Conservation (phyloP, 2,329 filamentous ascomycete genomes). For the Ascochyta rabiei region DNA sequence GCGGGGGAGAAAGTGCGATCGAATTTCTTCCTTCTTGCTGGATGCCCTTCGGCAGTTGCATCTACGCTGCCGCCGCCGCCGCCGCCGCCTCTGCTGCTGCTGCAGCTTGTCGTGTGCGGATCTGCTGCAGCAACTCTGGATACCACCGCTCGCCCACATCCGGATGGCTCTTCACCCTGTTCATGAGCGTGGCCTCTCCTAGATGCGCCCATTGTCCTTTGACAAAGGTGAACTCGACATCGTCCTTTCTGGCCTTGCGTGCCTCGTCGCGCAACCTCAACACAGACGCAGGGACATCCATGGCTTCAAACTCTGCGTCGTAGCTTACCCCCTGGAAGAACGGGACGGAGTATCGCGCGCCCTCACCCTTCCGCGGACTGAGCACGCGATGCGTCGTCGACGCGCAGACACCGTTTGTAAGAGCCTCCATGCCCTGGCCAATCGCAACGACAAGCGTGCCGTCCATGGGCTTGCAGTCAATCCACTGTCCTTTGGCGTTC, state of each 20-base stretch:
- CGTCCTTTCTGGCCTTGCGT: slow-evolving; percentile 64
- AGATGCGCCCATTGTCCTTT: slow-evolving; percentile 69
- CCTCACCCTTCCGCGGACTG: slow-evolving; percentile 71
- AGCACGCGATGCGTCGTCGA: slow-evolving; percentile 83
- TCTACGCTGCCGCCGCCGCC: slow-evolving; percentile 10
- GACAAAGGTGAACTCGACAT: slow-evolving; percentile 86
- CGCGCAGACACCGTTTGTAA: slow-evolving; percentile 82
- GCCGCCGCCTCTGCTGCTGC: slow-evolving; percentile 16
- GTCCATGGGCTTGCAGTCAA: slow-evolving; percentile 77
- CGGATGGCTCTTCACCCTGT: slow-evolving; percentile 83
- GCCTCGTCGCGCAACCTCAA: slow-evolving; percentile 66
- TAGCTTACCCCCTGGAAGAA: slow-evolving; percentile 89
- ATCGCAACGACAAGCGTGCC: slow-evolving; percentile 87
- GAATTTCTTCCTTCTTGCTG: slow-evolving; percentile 1
- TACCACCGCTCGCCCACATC: slow-evolving; percentile 82
- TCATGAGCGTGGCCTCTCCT: slow-evolving; percentile 83
- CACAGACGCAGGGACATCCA: slow-evolving; percentile 71
- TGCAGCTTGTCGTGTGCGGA: slow-evolving; percentile 50
- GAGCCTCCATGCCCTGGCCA: slow-evolving; percentile 83
- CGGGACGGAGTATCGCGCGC: slow-evolving; percentile 78
- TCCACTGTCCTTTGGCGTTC: slow-evolving; percentile 78
- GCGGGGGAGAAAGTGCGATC: neutral
- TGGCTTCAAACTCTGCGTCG: slow-evolving; percentile 78
- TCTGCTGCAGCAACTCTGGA: slow-evolving; percentile 51
- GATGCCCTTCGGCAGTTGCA: slow-evolving; percentile 5